phyloP scores from a whole-genome alignment of 768 basidiomycete species.

The Hygrophoropsis aurantiaca region DNA sequence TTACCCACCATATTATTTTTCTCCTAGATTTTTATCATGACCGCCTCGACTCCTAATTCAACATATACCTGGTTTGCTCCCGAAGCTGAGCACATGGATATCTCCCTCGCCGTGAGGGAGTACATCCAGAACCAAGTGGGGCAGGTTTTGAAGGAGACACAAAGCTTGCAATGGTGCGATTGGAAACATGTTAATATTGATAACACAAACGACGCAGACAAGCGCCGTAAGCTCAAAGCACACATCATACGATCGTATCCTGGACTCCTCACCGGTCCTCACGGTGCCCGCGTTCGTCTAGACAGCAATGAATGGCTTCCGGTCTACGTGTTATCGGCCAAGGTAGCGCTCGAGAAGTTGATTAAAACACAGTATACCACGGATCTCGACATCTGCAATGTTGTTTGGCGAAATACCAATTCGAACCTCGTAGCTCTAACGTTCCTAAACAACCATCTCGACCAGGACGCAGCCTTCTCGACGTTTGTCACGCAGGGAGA shows the following conservation, averaged over 20 bases:
- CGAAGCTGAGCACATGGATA: conserved; percentile 4
- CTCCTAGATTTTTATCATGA: no score
- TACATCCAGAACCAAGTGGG: conserved; percentile 13
- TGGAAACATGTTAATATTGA: conserved; percentile 7
- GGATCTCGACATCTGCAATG: not conserved
- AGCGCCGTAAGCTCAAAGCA: not conserved
- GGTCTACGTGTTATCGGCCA: not conserved
- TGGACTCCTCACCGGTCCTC: not conserved
- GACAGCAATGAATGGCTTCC: not conserved
- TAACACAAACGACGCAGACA: not conserved
- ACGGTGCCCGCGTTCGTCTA: not conserved
- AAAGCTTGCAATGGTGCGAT: conserved; percentile 12
- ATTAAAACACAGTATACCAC: not conserved
- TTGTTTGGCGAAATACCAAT: not conserved
- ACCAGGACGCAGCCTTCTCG: conserved; percentile 4
- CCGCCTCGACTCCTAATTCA: no score
- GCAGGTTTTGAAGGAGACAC: conserved; percentile 9
- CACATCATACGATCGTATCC: not conserved
- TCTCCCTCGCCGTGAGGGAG: conserved; percentile 8
- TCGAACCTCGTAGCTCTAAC: not conserved
- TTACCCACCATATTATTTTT: no score
- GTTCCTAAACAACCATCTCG: conserved; percentile 12
- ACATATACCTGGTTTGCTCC: no score
- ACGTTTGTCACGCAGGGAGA: conserved; percentile 15
- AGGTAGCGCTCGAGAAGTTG: not conserved